Evolutionary conservation across 2,329 filamentous ascomycete genomes (phyloP), one percentile per base, ranked within the genome.

Genomic region (Xylaria sp.): DNA sequence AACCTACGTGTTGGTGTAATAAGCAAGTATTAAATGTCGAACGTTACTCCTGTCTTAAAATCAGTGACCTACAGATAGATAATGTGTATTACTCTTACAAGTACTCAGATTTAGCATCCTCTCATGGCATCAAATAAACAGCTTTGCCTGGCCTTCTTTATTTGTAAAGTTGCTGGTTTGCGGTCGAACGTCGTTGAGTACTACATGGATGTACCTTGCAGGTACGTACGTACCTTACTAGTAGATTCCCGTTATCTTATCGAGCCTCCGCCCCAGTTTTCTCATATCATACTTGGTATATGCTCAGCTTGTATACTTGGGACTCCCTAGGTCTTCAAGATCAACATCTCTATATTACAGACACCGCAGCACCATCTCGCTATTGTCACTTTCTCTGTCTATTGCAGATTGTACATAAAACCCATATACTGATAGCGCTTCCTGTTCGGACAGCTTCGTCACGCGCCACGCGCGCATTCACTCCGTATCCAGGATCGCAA

Each of bases 231-330:
- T 9, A 31, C 25, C 13, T 15, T 13, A 18, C n/a, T n/a, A n/a
- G n/a, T 43, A 43, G 15, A 10, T n/a, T 18, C 12, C 20, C 25
- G 18, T 56, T 56, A 66, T 66, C 64, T 66, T 57, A 66, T 62
- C 58, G 9, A 51, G 2, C 6, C n/a, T n/a, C n/a, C n/a, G 51
- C 2, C 64, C 64, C 57, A 7, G 33, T 62, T 62, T 66, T 62
- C 31, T 18, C 23, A 18, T 8, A 10, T 20, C 46, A 10, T 4
- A n/a, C 15, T 7, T 7, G 15, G 8, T 28, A 15, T 41, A 41
- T 41, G 39, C 39, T 23, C 33, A 56, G 54, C 31, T 31, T 13
- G 13, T 31, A 52, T 18, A 15, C 51, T n/a, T 54, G 13, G 6
- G 15, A 15, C 9, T 18, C 13, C 28, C 2, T 2, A 54, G 23